phyloP scores from a whole-genome alignment of 2,329 filamentous ascomycete genomes.

The Amauroascus niger region DNA sequence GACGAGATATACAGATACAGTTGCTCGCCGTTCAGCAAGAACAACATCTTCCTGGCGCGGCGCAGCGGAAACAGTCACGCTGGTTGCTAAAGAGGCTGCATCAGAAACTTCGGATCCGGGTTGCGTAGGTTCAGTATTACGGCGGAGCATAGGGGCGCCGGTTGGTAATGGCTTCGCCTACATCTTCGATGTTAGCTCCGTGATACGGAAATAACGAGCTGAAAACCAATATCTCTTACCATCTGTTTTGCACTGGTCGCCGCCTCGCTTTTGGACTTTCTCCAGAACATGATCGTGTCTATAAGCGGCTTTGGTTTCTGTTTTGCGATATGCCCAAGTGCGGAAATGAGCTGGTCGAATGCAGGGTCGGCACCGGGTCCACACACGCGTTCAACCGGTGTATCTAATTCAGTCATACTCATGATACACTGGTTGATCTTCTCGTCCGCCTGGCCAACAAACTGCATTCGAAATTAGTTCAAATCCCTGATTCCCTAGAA shows the following conservation, averaged over 20 bases:
- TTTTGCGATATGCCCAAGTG: slow-evolving; percentile 86
- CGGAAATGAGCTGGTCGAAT: slow-evolving; percentile 90
- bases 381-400: slow-evolving; percentile 79
- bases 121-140: slow-evolving; percentile 65
- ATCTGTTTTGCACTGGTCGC: slow-evolving; percentile 56
- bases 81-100: slow-evolving; percentile 27
- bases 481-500: neutral
- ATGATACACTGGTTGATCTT: slow-evolving; percentile 86
- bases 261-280: slow-evolving; percentile 87
- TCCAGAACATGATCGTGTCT: slow-evolving; percentile 96
- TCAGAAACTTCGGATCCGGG: slow-evolving; percentile 29
- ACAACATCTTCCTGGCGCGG: slow-evolving; percentile 59
- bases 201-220: neutral
- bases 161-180: slow-evolving; percentile 29
- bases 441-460: slow-evolving; percentile 92
- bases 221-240: slow-evolving; percentile 23
- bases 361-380: slow-evolving; percentile 76
- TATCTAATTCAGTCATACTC: slow-evolving; percentile 67
- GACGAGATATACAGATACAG: slow-evolving; percentile 89
- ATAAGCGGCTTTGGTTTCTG: slow-evolving; percentile 92
- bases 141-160: slow-evolving; percentile 47
- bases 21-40: slow-evolving; percentile 78
- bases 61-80: slow-evolving; percentile 31
- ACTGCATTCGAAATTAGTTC: slow-evolving; percentile 44
- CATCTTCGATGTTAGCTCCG: neutral